Base-by-base conservation (phyloP, 2,329 filamentous ascomycete species). In the Ascochyta pisi region DNA sequence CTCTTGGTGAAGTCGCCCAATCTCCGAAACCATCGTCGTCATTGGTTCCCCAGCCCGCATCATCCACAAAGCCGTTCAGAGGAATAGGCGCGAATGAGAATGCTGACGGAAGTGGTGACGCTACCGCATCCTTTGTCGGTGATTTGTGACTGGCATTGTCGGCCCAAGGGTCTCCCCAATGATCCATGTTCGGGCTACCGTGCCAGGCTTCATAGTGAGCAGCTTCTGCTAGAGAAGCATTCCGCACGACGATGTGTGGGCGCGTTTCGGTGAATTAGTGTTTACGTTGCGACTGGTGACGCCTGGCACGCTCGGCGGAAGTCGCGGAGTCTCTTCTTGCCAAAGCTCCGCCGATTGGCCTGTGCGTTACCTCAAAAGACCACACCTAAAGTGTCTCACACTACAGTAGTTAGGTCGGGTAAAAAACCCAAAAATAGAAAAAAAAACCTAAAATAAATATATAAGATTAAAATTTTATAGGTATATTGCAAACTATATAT, bases 141-240 rank as follows among this genome's bases (percentile, higher is more conserved):
- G 57, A 61, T 45, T 60, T 60, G 54, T 55, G 54, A 53, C 62
- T 59, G 64, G 62, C 59, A 67, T 74, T 67, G 62, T 75, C 73
- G 58, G 73, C 73, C 74, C 74, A 77, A 64, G 74, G 74, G 73
- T 77, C 74, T 61, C 73, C 71, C 74, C 74, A 77, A 62, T 76
- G 69, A 69, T 77, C 74, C 74, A 77, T 77, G 53, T 58, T 75
- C 63, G 64, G 50, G 59, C 58, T 53, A 57, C 48, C 52, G 55
- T 66, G 46, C 60, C 57, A 67, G 61, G 65, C 72, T 65, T 73
- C 73, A 75, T 76, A 71, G 60, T 75, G 73, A 67, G 67, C 56
- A 52, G 60, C 60, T 58, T 63, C 60, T 63, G 57, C 53, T 64
- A 69, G 48, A 59, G 58, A 65, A 68, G 68, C 71, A 74, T 74